A percentile compares a stretch with the other conserved stretches of the same genome.
Conservation (phyloP, 208 protist species). For the Trypanosoma scelopori region DNA sequence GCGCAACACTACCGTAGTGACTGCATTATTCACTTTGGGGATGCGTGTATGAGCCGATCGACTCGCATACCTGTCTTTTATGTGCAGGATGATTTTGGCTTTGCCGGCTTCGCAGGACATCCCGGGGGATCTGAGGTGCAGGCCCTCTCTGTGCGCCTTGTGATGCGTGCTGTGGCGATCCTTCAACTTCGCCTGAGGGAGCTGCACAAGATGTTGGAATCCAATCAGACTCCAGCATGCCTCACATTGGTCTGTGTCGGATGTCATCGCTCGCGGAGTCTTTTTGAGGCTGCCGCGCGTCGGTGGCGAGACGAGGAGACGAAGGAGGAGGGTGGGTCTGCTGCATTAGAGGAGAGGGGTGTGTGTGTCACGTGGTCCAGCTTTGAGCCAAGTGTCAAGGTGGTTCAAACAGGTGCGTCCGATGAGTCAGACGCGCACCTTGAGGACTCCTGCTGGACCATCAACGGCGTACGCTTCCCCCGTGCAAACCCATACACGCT, state of each 20-base stretch:
- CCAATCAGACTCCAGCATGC: neutral
- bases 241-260: slow-evolving; percentile 33
- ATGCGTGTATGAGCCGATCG: slow-evolving; percentile 85
- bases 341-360: neutral
- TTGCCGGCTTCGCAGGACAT: slow-evolving; percentile 17
- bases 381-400: slow-evolving; percentile 11
- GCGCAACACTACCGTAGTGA: slow-evolving; percentile 84
- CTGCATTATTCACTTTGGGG: slow-evolving; percentile 90
- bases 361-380: slow-evolving; percentile 31
- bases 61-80: slow-evolving; percentile 82
- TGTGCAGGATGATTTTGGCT: slow-evolving; percentile 54
- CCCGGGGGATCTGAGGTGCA: slow-evolving; percentile 9
- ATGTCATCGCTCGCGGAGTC: slow-evolving; percentile 22
- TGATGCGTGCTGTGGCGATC: slow-evolving; percentile 23
- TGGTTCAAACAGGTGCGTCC: neutral
- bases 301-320: slow-evolving; percentile 9
- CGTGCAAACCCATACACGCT: slow-evolving; percentile 21
- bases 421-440: neutral
- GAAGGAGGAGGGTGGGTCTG: neutral
- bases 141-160: slow-evolving; percentile 24
- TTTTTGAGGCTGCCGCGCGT: slow-evolving; percentile 12
- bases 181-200: slow-evolving; percentile 12
- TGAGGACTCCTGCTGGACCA: slow-evolving; percentile 36
- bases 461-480: slow-evolving; percentile 71
- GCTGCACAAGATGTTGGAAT: neutral